Base-by-base conservation (phyloP, 2,329 filamentous ascomycete species). In the Colletotrichum sp. region DNA sequence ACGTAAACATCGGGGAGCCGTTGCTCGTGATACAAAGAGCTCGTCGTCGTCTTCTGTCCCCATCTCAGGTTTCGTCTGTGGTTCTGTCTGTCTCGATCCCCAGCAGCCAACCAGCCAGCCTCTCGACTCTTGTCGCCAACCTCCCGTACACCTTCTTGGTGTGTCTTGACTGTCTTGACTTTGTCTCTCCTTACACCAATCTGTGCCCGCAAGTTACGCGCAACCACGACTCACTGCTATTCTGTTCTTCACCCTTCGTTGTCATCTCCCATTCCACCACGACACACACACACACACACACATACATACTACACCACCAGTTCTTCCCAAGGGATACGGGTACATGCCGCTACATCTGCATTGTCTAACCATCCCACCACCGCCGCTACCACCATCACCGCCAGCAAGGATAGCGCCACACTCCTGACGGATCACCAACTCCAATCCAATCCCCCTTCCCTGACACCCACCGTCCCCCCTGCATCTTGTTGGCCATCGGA, bases 341-440 rank as follows among this genome's bases (percentile, higher is more conserved):
- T 33, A 47, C 33, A 15, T 69, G 33, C 64, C 57, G 51, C 57
- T 55, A 58, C 55, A 55, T 65, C 61, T 61, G 33, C 55, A 55
- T 65, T 61, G 54, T 54, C 55, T 51, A 69, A 63, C 65, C 47
- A 47, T 61, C 33, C 36, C 62, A 33, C 38, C 43, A 51, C n/a
- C 43, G 43, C 43, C 43, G 43, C 43, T 47, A 47, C 43, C n/a
- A 47, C 43, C 43, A 21, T 47, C 43, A 47, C 43, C 55, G 34
- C n/a, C 57, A 58, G 16, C 68, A 66, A 70, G 57, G 57, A 38
- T 67, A 34, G 16, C 66, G 51, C 70, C 64, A 72, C 58, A 34
- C 66, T 70, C 54, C 61, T 51, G 72, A 63, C 72, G 62, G 62
- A 71, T 74, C 72, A 71, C 68, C 72, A 67, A 58, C 63, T 63